These are phyloP conservation scores for Nemania sp. DNA, from an alignment of 2,329 filamentous ascomycete genomes.

Conservation along the genomic window DNA sequence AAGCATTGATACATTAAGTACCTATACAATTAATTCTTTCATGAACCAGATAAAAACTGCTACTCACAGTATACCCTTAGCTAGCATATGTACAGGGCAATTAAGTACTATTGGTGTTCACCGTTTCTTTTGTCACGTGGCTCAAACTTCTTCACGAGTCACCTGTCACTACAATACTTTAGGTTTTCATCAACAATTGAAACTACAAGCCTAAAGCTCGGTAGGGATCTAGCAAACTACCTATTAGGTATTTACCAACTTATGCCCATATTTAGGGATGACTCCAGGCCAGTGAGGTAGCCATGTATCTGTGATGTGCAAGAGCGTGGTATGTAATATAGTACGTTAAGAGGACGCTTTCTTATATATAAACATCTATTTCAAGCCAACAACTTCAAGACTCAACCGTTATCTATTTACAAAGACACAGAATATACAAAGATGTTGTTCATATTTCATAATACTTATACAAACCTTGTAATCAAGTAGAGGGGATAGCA, in stretches of 20 bases:
- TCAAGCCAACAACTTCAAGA: neutral
- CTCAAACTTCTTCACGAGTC: neutral
- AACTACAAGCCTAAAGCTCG: neutral
- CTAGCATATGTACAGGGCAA: no score
- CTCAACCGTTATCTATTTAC: neutral
- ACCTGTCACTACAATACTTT: neutral
- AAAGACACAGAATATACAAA: neutral
- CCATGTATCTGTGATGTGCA: neutral
- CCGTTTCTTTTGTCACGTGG: neutral
- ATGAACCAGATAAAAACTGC: neutral
- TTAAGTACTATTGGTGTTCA: neutral
- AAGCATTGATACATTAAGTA: neutral
- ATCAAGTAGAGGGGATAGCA: neutral
- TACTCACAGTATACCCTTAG: neutral
- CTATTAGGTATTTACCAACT: neutral
- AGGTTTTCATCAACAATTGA: neutral
- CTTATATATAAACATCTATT: neutral
- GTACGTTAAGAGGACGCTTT: neutral
- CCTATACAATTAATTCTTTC: neutral
- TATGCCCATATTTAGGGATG: neutral
- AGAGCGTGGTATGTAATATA: slow-evolving; percentile 5
- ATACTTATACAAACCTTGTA: neutral
- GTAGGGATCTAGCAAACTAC: neutral
- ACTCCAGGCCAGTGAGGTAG: neutral
- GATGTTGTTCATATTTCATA: neutral